A percentile compares a stretch with the other conserved stretches of the same genome.
Evolutionary conservation across 192 early-diverging fungal genomes (phyloP).

Genomic region (Podila verticillata): DNA sequence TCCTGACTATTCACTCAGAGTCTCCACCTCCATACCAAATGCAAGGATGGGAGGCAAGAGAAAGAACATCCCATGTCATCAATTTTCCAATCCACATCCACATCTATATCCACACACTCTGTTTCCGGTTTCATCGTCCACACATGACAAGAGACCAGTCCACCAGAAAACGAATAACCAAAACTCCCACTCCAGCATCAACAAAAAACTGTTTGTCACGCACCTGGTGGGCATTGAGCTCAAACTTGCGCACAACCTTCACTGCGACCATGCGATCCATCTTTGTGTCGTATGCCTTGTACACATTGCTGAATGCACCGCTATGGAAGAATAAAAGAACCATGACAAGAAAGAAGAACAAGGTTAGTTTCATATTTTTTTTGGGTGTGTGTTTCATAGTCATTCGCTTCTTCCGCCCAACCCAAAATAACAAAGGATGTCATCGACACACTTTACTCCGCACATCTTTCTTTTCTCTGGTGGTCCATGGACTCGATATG

Average conservation of each 20-base stretch:
- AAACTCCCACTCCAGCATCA: not conserved
- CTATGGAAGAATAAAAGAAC: constrained; percentile 51
- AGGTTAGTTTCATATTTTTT: not conserved
- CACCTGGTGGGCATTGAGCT: constrained; percentile 77
- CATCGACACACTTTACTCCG: too few species aligned
- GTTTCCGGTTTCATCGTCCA: too few species aligned
- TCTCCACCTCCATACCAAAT: not conserved
- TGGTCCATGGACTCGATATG: too few species aligned
- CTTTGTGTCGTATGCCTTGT: constrained; percentile 73
- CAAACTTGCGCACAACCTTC: constrained; percentile 82
- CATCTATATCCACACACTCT: too few species aligned
- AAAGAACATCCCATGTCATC: too few species aligned
- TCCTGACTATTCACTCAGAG: not conserved
- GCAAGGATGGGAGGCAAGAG: not conserved
- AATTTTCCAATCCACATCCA: too few species aligned
- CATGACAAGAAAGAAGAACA: not conserved
- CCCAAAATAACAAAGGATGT: too few species aligned
- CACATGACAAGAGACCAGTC: too few species aligned
- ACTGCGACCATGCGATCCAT: constrained; percentile 80
- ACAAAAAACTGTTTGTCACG: not conserved
- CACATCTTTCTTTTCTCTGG: too few species aligned
- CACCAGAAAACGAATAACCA: not conserved
- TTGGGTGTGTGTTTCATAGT: too few species aligned
- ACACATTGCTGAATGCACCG: constrained; percentile 89
- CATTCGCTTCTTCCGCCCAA: too few species aligned